phyloP scores from a whole-genome alignment of 2,329 filamentous ascomycete species.

The Hysterium pulicare region DNA sequence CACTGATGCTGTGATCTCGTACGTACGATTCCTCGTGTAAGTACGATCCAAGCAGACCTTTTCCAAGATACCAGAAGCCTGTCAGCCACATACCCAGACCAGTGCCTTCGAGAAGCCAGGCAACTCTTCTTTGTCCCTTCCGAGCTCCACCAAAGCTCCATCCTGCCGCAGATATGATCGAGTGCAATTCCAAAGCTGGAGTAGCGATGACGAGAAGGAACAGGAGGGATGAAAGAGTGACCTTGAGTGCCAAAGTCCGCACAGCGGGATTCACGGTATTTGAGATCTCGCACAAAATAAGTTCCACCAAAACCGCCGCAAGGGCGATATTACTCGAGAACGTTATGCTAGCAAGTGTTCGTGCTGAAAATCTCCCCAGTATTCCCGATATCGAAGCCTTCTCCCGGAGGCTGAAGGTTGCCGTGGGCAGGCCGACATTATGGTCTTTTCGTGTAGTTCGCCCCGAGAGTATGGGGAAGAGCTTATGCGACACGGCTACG shows the following conservation, averaged over 20 bases:
- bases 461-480: slow-evolving; percentile 70
- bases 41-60: slow-evolving; percentile 56
- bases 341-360: slow-evolving; percentile 55
- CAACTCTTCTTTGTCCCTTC: slow-evolving; percentile 55
- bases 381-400: slow-evolving; percentile 32
- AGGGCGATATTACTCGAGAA: slow-evolving; percentile 77
- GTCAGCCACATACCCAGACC: slow-evolving; percentile 68
- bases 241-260: slow-evolving; percentile 62
- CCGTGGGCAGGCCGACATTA: slow-evolving; percentile 61
- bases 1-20: slow-evolving; percentile 47
- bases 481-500: slow-evolving; percentile 60
- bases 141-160: slow-evolving; percentile 61
- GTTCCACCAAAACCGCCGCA: slow-evolving; percentile 71
- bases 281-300: slow-evolving; percentile 81
- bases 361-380: slow-evolving; percentile 30
- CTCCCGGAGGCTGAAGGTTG: slow-evolving; percentile 33
- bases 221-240: slow-evolving; percentile 68
- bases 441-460: slow-evolving; percentile 56
- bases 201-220: slow-evolving; percentile 71
- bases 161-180: slow-evolving; percentile 55
- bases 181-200: slow-evolving; percentile 75
- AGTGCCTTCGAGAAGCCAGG: slow-evolving; percentile 61
- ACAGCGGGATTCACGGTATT: slow-evolving; percentile 68
- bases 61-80: slow-evolving; percentile 73
- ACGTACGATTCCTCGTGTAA: slow-evolving; percentile 45